Evolutionary conservation across 2,329 filamentous ascomycete species (phyloP), one percentile per base, ranked within the genome.

Genomic region (Penicillium sp.): DNA sequence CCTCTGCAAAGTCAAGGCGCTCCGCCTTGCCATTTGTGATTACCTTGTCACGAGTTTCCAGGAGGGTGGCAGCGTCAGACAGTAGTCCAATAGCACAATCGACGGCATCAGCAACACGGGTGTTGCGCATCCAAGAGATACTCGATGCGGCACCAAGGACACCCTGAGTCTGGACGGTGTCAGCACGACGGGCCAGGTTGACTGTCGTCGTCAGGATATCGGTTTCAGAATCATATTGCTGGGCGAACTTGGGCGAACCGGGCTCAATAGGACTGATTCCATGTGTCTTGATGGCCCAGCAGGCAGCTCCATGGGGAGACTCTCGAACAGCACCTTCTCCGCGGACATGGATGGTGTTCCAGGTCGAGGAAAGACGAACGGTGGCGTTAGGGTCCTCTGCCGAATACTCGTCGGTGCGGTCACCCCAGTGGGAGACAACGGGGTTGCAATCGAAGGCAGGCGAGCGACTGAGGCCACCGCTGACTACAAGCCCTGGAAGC

Each of bases 401-500:
- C 6, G 52, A 52, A 24, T 7, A 24, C 9, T 55, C 52, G 7
- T 30, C 45, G 20, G 45, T 55, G 5, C 52, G 52, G 1, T 55
- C 52, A 46, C 44, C 40, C 49, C 52, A 55, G 26, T 55, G 52
- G 24, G 52, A 55, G 5, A 47, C 52, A 20, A 49, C 45, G 23
- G 52, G 49, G 10, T 46, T 20, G 17, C 45, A 52, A 29, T 55
- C 52, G 10, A 55, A 55, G 42, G 52, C 52, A 3, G 52, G 52
- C 3, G 52, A 55, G 36, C 52, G 52, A 24, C 52, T 55, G n/a
- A 55, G 45, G 30, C 52, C 52, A 49, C 52, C 52, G n/a, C 44
- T 52, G 21, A 46, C 36, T 26, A 55, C 20, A 0, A 55, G 12
- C 2, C 52, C 52, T 5, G 52, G 52, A 2, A 55, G 49, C n/a